phyloP scores from a whole-genome alignment of 2,329 filamentous ascomycete genomes.

The Colletotrichum nymphaeae region DNA sequence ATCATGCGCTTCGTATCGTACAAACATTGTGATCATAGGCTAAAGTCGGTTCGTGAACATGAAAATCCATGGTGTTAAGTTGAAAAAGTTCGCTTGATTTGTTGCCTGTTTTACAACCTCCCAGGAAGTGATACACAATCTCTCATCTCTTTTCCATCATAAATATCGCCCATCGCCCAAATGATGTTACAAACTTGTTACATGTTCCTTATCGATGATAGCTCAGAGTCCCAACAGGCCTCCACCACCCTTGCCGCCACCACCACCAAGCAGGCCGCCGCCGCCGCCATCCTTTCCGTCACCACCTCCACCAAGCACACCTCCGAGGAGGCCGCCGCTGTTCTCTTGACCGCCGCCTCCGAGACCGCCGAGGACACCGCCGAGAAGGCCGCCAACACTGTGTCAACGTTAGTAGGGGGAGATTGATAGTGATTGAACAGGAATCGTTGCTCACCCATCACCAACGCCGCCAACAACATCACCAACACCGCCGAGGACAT shows the following conservation, averaged over 20 bases:
- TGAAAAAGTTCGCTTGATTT: neutral
- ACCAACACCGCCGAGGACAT: slow-evolving; percentile 23
- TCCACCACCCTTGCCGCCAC: slow-evolving; percentile 2
- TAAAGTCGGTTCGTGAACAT: rapidly evolving
- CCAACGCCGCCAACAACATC: slow-evolving; percentile 31
- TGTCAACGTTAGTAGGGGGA: neutral
- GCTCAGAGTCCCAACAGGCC: neutral
- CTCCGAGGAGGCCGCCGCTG: slow-evolving; percentile 13
- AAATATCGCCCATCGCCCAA: too few relatives aligned
- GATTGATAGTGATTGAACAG: neutral
- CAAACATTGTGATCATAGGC: too few relatives aligned
- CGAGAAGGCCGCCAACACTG: slow-evolving; percentile 25
- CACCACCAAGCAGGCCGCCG: slow-evolving; percentile 9
- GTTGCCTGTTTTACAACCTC: neutral
- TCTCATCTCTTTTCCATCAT: neutral
- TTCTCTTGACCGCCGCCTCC: neutral
- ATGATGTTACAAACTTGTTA: neutral
- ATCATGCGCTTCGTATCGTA: too few relatives aligned
- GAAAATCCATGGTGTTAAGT: rapidly evolving
- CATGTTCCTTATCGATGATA: neutral
- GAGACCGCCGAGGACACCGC: slow-evolving; percentile 27
- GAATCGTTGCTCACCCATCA: slow-evolving; percentile 12
- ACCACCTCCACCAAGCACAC: slow-evolving; percentile 25
- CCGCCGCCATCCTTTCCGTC: slow-evolving; percentile 6
- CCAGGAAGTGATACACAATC: neutral